phyloP scores from a whole-genome alignment of 192 early-diverging fungal genomes.

The Spizellomyces punctatus region DNA sequence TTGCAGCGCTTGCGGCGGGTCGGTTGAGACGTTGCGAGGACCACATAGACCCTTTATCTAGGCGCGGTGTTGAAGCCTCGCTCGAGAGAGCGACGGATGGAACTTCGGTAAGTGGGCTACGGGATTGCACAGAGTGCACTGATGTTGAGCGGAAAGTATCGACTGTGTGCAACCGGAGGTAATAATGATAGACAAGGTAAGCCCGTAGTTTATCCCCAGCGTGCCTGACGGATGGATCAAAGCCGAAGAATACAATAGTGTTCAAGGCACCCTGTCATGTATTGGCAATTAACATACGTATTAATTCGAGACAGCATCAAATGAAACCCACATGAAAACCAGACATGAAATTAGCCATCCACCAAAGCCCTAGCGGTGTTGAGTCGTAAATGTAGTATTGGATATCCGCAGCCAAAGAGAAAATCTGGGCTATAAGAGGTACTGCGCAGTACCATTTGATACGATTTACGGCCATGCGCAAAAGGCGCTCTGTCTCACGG shows the following conservation, averaged over 20 bases:
- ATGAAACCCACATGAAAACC: neutral
- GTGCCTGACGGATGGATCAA: slow-evolving; percentile 9
- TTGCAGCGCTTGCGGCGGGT: neutral
- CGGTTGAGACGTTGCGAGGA: neutral
- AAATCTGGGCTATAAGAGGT: slow-evolving; percentile 16
- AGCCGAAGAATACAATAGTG: slow-evolving; percentile 3
- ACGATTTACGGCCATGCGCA: slow-evolving; percentile 7
- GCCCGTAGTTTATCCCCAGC: neutral
- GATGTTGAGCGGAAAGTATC: neutral
- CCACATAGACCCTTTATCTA: too few species aligned
- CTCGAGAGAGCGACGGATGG: too few species aligned
- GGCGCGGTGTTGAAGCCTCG: too few species aligned
- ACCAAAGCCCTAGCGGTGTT: neutral
- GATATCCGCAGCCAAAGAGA: slow-evolving; percentile 10
- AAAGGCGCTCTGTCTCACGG: slow-evolving; percentile 11
- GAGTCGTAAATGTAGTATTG: neutral
- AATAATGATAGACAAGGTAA: neutral
- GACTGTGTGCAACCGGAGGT: neutral
- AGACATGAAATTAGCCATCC: slow-evolving; percentile 15
- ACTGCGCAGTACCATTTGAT: slow-evolving; percentile 23
- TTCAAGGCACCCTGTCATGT: slow-evolving; percentile 3
- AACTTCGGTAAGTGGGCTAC: too few species aligned
- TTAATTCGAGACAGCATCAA: neutral
- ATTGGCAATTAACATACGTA: neutral
- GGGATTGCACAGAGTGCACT: too few species aligned